Percentiles rank a stretch among this genome's conserved stretches.
phyloP scores from a whole-genome alignment of 208 protist species.

The Chromosphaera perkinsii region DNA sequence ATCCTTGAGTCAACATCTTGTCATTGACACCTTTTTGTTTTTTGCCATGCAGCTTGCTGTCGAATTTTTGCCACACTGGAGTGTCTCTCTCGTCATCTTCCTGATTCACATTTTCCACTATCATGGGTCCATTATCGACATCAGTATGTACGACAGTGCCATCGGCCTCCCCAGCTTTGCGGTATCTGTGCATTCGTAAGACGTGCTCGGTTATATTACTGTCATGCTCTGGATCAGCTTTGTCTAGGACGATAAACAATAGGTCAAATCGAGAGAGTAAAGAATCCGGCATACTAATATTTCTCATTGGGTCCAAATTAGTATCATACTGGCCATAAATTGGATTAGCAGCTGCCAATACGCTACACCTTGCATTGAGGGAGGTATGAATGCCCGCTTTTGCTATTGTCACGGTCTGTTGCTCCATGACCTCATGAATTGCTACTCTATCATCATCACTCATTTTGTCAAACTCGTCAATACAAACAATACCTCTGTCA shows the following conservation, averaged over 20 bases:
- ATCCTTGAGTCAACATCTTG: too few relatives aligned
- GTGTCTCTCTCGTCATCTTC: conserved; percentile 54
- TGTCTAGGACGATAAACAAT: conserved; percentile 97
- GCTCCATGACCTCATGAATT: conserved; percentile 99
- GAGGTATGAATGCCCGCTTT: conserved; percentile 99
- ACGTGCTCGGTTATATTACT: conserved; percentile 64
- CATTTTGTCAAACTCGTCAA: conserved; percentile 99
- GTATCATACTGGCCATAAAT: conserved; percentile 95
- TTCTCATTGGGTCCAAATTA: conserved; percentile 77
- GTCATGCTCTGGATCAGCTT: conserved; percentile 77
- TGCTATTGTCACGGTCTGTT: conserved; percentile 98
- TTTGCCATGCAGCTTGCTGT: neutral
- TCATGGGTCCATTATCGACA: neutral
- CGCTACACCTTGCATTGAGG: conserved; percentile 94
- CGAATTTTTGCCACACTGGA: conserved; percentile 27
- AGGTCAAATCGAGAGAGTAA: conserved; percentile 99
- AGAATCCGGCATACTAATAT: conserved; percentile 95
- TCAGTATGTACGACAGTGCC: conserved; percentile 9
- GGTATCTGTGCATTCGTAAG: conserved; percentile 15
- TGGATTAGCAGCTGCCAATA: conserved; percentile 98
- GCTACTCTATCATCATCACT: conserved; percentile 81
- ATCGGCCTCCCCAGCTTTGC: conserved; percentile 14
- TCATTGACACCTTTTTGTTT: too few relatives aligned
- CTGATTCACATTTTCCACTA: conserved; percentile 43
- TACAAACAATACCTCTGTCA: conserved; percentile 95